Evolutionary conservation across 352 stramenopile genomes (phyloP).

Genomic region (Phytopythium kandeliae): DNA sequence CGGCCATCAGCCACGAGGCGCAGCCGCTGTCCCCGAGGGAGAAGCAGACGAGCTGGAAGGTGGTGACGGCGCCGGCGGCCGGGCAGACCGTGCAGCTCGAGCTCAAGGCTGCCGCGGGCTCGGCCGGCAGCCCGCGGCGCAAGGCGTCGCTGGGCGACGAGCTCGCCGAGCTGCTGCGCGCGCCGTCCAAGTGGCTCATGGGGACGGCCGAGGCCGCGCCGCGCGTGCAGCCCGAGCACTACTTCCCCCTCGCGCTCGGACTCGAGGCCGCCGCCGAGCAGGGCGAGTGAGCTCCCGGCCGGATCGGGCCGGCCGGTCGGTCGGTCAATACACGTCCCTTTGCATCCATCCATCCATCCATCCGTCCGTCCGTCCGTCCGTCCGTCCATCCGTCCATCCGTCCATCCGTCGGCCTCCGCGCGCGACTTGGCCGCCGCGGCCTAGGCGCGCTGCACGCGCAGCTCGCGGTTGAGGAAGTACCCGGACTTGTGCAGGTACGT

Average conservation of each 20-base stretch:
- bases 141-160: constrained; percentile 61
- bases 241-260: constrained; percentile 44
- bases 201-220: constrained; percentile 7
- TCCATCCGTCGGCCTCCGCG: no score
- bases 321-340: not conserved
- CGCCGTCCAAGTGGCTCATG: constrained; percentile 62
- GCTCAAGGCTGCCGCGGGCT: constrained; percentile 12
- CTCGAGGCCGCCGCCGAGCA: constrained; percentile 17
- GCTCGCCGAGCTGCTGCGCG: constrained; percentile 52
- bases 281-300: not conserved
- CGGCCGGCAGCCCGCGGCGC: constrained; percentile 15
- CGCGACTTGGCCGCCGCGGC: not conserved
- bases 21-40: constrained; percentile 45
- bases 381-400: no score
- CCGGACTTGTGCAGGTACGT: constrained; percentile 82
- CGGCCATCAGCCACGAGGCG: constrained; percentile 35
- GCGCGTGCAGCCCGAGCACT: constrained; percentile 40
- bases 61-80: constrained; percentile 18
- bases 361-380: no score
- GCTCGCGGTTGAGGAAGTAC: constrained; percentile 64
- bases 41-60: constrained; percentile 59
- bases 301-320: no score
- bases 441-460: constrained; percentile 41
- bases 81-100: constrained; percentile 29
- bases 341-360: no score